These are phyloP conservation scores for Dryas drummondii DNA, from an alignment of 306 rosid species.

Conservation along the genomic window DNA sequence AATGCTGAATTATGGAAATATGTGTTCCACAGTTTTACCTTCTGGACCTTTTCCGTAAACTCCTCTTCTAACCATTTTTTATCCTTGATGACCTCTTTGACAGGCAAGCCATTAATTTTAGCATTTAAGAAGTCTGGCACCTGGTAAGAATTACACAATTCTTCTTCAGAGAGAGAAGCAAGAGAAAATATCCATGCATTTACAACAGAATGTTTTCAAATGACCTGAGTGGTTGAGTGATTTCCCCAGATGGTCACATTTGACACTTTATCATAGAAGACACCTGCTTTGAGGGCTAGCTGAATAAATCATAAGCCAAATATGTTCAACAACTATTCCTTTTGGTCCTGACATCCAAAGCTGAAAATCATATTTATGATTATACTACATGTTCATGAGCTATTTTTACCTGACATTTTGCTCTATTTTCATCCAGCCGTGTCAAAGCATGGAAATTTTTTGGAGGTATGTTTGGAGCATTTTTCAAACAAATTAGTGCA, in stretches of 20 bases:
- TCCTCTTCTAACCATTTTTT: conserved; percentile 90
- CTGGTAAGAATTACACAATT: conserved; percentile 37
- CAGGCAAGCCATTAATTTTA: conserved; percentile 76
- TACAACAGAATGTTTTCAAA: conserved; percentile 20
- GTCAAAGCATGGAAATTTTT: conserved; percentile 93
- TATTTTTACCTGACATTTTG: conserved; percentile 85
- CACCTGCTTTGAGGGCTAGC: conserved; percentile 98
- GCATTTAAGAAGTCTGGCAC: conserved; percentile 97
- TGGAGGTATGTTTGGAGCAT: conserved; percentile 95
- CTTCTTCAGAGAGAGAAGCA: conserved; percentile 23
- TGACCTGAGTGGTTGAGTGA: conserved; percentile 98
- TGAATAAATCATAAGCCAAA: conserved; percentile 37
- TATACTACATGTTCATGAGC: neutral
- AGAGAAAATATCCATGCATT: conserved; percentile 6
- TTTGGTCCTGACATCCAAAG: conserved; percentile 3
- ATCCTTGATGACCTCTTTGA: conserved; percentile 86
- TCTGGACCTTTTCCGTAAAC: conserved; percentile 81
- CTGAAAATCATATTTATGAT: neutral
- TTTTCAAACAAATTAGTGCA: conserved; percentile 90
- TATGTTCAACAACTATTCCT: conserved; percentile 3
- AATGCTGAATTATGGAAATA: neutral
- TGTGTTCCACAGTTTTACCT: conserved; percentile 43
- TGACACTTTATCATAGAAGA: conserved; percentile 94
- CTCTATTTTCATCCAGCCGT: conserved; percentile 94
- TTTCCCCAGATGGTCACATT: conserved; percentile 97